Percentiles rank a stretch among this genome's conserved stretches.
phyloP scores from a whole-genome alignment of 176 grass and related monocot genomes.

The Puya raimondii region DNA sequence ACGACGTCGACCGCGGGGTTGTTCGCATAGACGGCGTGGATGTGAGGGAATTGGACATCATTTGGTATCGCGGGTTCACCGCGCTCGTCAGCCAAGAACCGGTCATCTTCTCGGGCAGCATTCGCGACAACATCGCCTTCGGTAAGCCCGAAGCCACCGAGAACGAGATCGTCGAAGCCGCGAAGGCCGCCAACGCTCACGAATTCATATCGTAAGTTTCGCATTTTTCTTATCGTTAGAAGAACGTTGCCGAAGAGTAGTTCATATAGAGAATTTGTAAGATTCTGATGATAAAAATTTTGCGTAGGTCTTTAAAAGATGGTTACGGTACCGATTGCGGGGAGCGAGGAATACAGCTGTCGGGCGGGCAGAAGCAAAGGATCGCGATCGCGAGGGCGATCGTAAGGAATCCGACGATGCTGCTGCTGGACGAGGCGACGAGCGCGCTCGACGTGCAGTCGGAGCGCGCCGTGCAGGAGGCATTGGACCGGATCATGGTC shows the following conservation, averaged over 20 bases:
- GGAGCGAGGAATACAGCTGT: constrained; percentile 75
- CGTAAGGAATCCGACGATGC: constrained; percentile 76
- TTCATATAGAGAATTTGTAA: neutral
- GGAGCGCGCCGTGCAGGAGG: constrained; percentile 95
- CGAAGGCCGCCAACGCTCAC: constrained; percentile 88
- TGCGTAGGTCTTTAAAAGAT: constrained; percentile 79
- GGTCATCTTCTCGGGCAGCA: constrained; percentile 78
- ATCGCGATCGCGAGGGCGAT: constrained; percentile 95
- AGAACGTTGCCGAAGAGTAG: neutral
- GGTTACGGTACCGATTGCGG: constrained; percentile 86
- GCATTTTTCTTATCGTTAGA: neutral
- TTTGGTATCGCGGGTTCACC: constrained; percentile 85
- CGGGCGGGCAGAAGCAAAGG: constrained; percentile 91
- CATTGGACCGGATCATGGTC: constrained; percentile 89
- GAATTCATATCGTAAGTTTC: constrained; percentile 90
- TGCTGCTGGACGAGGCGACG: constrained; percentile 95
- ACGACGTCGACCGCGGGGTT: constrained; percentile 81
- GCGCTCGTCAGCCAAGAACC: constrained; percentile 95
- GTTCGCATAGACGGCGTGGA: constrained; percentile 65
- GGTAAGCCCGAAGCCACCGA: constrained; percentile 88
- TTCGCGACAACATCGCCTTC: constrained; percentile 84
- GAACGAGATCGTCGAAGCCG: constrained; percentile 76
- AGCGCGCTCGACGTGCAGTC: constrained; percentile 95
- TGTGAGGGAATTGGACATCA: constrained; percentile 68
- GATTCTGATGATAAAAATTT: neutral